These are phyloP conservation scores for Conidiobolus incongruus DNA, from an alignment of 371 early-diverging fungal species.

Conservation along the genomic window DNA sequence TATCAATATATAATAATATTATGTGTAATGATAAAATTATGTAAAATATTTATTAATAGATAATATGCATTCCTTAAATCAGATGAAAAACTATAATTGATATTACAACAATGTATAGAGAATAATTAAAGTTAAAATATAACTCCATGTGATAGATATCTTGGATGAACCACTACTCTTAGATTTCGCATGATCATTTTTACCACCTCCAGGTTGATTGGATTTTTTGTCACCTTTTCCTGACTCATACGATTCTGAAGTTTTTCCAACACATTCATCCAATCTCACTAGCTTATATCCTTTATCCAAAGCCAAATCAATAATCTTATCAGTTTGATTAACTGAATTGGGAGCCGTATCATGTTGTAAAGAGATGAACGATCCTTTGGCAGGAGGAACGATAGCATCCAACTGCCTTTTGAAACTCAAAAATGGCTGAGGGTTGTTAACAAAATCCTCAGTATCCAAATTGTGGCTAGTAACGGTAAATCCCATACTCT, in stretches of 20 bases:
- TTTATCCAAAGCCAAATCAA: conserved; percentile 1
- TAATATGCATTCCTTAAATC: too few species aligned
- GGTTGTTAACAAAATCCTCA: conserved; percentile 1
- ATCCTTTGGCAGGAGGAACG: conserved; percentile 1
- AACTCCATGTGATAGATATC: too few species aligned
- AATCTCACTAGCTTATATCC: not conserved
- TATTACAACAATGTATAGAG: too few species aligned
- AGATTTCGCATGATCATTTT: too few species aligned
- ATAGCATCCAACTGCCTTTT: not conserved
- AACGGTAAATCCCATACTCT: not conserved
- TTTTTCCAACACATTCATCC: not conserved
- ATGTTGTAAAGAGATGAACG: conserved; percentile 1
- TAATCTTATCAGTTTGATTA: not conserved
- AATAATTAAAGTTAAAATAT: too few species aligned
- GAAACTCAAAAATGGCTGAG: too few species aligned
- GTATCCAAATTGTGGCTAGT: conserved; percentile 2
- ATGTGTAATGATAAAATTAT: too few species aligned
- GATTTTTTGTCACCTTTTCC: not conserved
- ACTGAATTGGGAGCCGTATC: not conserved
- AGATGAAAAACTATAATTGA: too few species aligned
- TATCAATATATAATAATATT: too few species aligned
- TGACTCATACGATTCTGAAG: not conserved
- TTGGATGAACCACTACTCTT: too few species aligned
- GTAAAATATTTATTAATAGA: too few species aligned
- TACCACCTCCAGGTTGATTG: not conserved